Evolutionary conservation across 768 basidiomycete species (phyloP).

Genomic region (Mycena floridula): DNA sequence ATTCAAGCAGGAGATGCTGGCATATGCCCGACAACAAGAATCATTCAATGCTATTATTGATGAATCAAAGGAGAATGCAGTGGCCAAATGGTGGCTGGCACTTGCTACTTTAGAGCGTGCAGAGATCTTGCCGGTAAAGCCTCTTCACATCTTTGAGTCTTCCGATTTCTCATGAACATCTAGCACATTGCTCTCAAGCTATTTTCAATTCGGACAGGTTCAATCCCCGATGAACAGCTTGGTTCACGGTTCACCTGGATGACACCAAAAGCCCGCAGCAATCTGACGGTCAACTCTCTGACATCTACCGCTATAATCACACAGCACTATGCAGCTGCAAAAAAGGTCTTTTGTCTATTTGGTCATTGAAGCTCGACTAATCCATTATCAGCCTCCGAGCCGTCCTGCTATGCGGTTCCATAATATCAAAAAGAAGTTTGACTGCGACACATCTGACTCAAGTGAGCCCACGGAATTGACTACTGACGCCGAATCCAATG

Average conservation of each 20-base stretch:
- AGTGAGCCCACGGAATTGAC: too few species aligned
- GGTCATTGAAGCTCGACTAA: background rate
- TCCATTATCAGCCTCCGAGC: background rate
- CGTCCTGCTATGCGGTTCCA: background rate
- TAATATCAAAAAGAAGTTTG: background rate
- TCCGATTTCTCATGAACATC: background rate
- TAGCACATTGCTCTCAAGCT: constrained; percentile 19
- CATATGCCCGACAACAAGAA: constrained; percentile 13
- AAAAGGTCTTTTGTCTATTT: background rate
- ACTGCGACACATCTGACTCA: too few species aligned
- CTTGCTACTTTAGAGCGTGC: constrained; percentile 7
- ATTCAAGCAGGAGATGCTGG: constrained; percentile 11
- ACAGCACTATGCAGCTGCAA: background rate
- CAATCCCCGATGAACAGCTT: constrained; percentile 26
- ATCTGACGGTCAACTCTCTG: background rate
- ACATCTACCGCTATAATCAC: background rate
- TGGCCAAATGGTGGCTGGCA: constrained; percentile 16
- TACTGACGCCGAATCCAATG: too few species aligned
- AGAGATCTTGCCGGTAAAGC: constrained; percentile 18
- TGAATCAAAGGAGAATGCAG: background rate
- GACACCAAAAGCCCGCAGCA: constrained; percentile 7
- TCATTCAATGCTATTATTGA: constrained; percentile 14
- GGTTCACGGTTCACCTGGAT: constrained; percentile 20
- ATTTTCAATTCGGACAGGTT: constrained; percentile 23
- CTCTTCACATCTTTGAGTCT: background rate